Conservation (phyloP, 108 stramenopile genomes). For the Fragilaria radians region DNA sequence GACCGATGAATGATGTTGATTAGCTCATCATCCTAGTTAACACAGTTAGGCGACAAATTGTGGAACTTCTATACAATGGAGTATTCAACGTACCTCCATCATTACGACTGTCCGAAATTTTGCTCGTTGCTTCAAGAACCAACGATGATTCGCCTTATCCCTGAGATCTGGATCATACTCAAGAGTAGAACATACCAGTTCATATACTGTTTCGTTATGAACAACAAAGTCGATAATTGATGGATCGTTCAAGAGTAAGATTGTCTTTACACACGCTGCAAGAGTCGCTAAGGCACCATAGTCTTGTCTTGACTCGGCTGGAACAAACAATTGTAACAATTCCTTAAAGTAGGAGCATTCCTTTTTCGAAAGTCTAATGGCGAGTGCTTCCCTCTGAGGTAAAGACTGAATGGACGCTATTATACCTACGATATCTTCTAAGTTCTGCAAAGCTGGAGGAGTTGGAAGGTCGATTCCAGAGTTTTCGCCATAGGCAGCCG, state of each 20-base stretch:
- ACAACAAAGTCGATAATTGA: slow-evolving; percentile 78
- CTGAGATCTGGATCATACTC: slow-evolving; percentile 83
- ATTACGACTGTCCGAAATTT: slow-evolving; percentile 75
- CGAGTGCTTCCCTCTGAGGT: slow-evolving; percentile 68
- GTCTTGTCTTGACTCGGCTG: slow-evolving; percentile 42
- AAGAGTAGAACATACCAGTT: slow-evolving; percentile 55
- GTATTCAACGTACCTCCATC: slow-evolving; percentile 45
- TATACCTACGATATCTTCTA: slow-evolving; percentile 60
- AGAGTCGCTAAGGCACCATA: slow-evolving; percentile 49
- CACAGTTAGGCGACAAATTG: too few species aligned
- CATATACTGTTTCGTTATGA: slow-evolving; percentile 55
- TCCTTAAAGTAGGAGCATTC: slow-evolving; percentile 73
- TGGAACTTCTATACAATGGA: not conserved
- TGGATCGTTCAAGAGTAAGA: slow-evolving; percentile 80
- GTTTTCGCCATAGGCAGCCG: slow-evolving; percentile 1
- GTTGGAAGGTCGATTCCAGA: slow-evolving; percentile 43
- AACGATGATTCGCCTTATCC: slow-evolving; percentile 73
- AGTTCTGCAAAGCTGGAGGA: slow-evolving; percentile 54
- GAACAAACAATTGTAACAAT: slow-evolving; percentile 55
- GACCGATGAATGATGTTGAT: slow-evolving; percentile 64
- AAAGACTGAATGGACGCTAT: slow-evolving; percentile 44
- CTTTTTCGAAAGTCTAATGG: slow-evolving; percentile 55
- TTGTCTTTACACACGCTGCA: slow-evolving; percentile 71
- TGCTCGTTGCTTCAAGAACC: slow-evolving; percentile 59
- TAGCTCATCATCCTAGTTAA: slow-evolving; percentile 36